phyloP scores from a whole-genome alignment of 2,329 filamentous ascomycete species.

The Blumeriella jaapii region DNA sequence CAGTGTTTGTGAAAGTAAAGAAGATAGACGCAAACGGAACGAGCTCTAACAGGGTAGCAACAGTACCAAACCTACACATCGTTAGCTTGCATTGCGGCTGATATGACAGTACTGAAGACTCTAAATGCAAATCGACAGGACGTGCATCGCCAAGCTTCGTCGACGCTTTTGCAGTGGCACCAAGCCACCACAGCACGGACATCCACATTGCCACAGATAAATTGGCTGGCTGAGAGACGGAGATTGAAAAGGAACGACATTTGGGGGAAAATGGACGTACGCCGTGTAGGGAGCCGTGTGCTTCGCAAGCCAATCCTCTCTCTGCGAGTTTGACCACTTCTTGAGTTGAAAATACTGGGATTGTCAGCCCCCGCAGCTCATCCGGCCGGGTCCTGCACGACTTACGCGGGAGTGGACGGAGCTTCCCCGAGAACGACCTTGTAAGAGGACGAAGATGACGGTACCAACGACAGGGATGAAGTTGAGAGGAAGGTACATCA shows the following conservation, averaged over 20 bases:
- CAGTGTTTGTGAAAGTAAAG: conserved; percentile 81
- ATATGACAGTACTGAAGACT: conserved; percentile 1
- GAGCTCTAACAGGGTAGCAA: conserved; percentile 74
- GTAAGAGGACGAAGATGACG: conserved; percentile 63
- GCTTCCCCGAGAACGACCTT: conserved; percentile 39
- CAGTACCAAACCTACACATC: conserved; percentile 53
- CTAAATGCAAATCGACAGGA: background rate
- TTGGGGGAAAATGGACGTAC: conserved; percentile 37
- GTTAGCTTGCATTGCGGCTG: conserved; percentile 2
- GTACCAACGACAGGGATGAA: conserved; percentile 88
- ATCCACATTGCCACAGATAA: conserved; percentile 3
- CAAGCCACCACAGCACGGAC: background rate
- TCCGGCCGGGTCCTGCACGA: background rate
- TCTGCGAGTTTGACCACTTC: conserved; percentile 57
- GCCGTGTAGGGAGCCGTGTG: conserved; percentile 69
- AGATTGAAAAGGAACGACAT: background rate
- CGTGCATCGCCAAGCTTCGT: too few species aligned
- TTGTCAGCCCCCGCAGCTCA: conserved; percentile 4
- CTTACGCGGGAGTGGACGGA: conserved; percentile 43
- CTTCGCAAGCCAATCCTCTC: conserved; percentile 55
- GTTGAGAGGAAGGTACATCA: conserved; percentile 79
- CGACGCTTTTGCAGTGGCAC: too few species aligned
- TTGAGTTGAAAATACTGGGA: conserved; percentile 84
- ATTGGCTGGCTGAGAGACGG: conserved; percentile 1
- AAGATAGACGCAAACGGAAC: conserved; percentile 72